A percentile compares a stretch with the other conserved stretches of the same genome.
phyloP scores from a whole-genome alignment of 768 basidiomycete genomes.

The Ramaria rubella region DNA sequence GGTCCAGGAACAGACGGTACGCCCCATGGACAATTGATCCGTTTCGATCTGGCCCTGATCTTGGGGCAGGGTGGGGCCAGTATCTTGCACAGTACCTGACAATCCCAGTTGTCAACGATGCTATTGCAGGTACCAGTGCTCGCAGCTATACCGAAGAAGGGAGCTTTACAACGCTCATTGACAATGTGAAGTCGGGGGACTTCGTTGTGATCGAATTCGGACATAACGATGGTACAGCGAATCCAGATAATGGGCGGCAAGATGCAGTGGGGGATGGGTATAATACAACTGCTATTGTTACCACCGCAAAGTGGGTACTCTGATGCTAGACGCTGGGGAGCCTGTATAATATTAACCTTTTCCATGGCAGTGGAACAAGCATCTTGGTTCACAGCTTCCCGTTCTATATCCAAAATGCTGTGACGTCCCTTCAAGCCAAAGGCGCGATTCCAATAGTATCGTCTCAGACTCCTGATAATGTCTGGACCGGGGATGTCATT shows the following conservation, averaged over 20 bases:
- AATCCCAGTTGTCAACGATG: conserved; percentile 40
- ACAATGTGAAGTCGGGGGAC: conserved; percentile 22
- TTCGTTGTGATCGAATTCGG: conserved; percentile 41
- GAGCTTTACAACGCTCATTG: conserved; percentile 34
- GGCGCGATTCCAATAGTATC: conserved; percentile 43
- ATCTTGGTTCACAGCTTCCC: conserved; percentile 40
- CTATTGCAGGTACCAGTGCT: conserved; percentile 40
- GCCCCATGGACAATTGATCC: neutral
- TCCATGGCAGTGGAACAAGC: conserved; percentile 30
- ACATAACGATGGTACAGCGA: conserved; percentile 38
- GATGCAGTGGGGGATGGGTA: conserved; percentile 5
- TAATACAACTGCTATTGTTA: conserved; percentile 1
- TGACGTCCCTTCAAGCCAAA: conserved; percentile 36
- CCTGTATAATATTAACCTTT: neutral
- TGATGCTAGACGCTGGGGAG: neutral
- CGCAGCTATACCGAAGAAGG: conserved; percentile 45
- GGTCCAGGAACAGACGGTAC: conserved; percentile 11
- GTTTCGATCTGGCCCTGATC: neutral
- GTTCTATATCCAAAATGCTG: conserved; percentile 40
- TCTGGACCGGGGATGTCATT: conserved; percentile 30
- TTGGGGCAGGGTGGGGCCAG: conserved; percentile 32
- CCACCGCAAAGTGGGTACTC: neutral
- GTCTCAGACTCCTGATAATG: conserved; percentile 42
- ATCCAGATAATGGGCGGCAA: conserved; percentile 13
- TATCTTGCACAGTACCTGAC: conserved; percentile 36